Base-by-base conservation (phyloP, 441 rosid species). In the Viola pubescens region DNA sequence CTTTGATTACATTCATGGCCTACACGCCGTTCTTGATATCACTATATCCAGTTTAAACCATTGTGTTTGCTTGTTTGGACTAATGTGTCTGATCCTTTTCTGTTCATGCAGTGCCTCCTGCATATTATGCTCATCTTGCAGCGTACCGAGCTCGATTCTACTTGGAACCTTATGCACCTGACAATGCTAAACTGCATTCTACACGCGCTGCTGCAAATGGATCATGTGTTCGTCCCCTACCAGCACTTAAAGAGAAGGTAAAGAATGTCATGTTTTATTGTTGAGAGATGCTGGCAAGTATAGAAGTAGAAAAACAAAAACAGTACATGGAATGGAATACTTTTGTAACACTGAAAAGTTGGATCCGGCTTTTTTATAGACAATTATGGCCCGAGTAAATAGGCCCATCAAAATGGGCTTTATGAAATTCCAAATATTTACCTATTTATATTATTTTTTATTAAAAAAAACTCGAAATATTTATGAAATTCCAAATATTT, bases 261-360 rank as follows among this genome's bases (percentile, higher is more conserved):
- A 91, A 91, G 79, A 77, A 86, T 60, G 98, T 88, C 2, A 91
- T 91, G 97, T 91, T 91, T 64, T 89, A 91, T 65, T 91, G 97
- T 71, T 89, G 73, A 75, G 11, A 13, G 16, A 40, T 40, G n/a
- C n/a, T n/a, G n/a, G n/a, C n/a, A n/a, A n/a, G n/a, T n/a, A n/a
- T n/a, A n/a, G n/a, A n/a, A n/a, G 37, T 37, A 19, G 6, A 26
- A 5, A 42, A 42, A 42, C 45, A 42, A 9, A 9, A 42, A 9
- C 45, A 42, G 45, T 42, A 42, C 45, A n/a, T 42, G 45, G 45
- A 42, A 9, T 5, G 6, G 9, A 5, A 42, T 42, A 10, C 48
- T 5, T 6, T 46, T 5, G 9, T 9, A 46, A n/a, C n/a, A 46
- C 48, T 46, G 48, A 46, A 6, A 46, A 8, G 26, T 19, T 19